Conservation (phyloP, 306 rosid species). For the Begonia peltatifolia region DNA sequence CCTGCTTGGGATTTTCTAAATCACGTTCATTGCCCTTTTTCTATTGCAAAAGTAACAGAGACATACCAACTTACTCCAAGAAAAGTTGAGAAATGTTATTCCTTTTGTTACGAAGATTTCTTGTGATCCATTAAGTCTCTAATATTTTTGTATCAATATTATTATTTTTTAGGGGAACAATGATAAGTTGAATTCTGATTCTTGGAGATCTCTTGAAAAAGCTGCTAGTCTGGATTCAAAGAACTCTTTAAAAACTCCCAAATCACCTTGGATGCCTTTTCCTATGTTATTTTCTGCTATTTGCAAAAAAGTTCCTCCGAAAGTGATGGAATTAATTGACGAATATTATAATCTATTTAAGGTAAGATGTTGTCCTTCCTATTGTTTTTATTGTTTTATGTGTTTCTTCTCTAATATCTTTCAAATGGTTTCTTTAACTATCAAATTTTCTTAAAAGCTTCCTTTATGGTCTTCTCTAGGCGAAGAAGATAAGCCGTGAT, state of each 20-base stretch:
- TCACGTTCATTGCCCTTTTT: too few relatives aligned
- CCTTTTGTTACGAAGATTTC: too few relatives aligned
- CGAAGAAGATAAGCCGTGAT: slow-evolving; percentile 48
- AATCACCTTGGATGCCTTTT: slow-evolving; percentile 81
- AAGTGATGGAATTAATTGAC: slow-evolving; percentile 26
- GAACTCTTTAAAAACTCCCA: slow-evolving; percentile 28
- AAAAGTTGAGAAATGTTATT: too few relatives aligned
- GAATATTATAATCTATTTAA: slow-evolving; percentile 27
- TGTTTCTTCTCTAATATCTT: background rate
- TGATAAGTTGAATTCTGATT: background rate
- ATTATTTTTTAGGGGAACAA: background rate
- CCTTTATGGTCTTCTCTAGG: slow-evolving; percentile 24
- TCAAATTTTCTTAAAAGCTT: background rate
- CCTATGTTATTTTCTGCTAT: slow-evolving; percentile 60
- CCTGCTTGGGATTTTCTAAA: too few relatives aligned
- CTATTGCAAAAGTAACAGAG: too few relatives aligned
- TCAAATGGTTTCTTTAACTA: background rate
- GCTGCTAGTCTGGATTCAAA: slow-evolving; percentile 8
- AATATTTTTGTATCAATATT: too few relatives aligned
- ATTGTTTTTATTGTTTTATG: background rate
- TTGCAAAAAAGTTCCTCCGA: slow-evolving; percentile 30
- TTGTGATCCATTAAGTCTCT: too few relatives aligned
- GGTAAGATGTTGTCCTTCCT: slow-evolving; percentile 25
- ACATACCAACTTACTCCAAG: too few relatives aligned
- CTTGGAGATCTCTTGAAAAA: background rate